Conservation (phyloP, 192 early-diverging fungal genomes). For the Mortierella antarctica region DNA sequence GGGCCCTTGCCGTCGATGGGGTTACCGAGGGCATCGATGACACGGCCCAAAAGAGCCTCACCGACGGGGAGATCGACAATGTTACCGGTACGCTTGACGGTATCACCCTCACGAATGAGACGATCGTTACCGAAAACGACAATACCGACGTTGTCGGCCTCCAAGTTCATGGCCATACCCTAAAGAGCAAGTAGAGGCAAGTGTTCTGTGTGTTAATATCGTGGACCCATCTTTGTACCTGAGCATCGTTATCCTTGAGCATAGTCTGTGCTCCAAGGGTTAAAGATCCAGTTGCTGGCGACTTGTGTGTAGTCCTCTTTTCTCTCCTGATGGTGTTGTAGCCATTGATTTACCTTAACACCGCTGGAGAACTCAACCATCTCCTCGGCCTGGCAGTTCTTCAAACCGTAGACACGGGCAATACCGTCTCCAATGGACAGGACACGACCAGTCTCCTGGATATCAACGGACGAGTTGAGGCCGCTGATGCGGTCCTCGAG, state of each 20-base stretch:
- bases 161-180: constrained; percentile 99
- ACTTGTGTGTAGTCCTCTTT: too few species aligned
- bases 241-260: too few species aligned
- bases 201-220: constrained; percentile 50
- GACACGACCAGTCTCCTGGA: constrained; percentile 98
- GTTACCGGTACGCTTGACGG: constrained; percentile 97
- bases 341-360: constrained; percentile 76
- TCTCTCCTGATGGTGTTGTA: neutral
- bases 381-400: constrained; percentile 99
- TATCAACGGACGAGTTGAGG: constrained; percentile 82
- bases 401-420: constrained; percentile 98
- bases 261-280: too few species aligned
- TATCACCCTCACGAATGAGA: constrained; percentile 99
- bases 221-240: too few species aligned
- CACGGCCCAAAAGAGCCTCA: constrained; percentile 96
- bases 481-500: constrained; percentile 98
- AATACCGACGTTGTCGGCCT: constrained; percentile 99
- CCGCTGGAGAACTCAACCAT: constrained; percentile 99
- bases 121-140: constrained; percentile 99
- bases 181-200: constrained; percentile 34
- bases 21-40: constrained; percentile 99
- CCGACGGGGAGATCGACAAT: constrained; percentile 99
- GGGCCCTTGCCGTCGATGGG: constrained; percentile 99
- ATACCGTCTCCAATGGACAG: constrained; percentile 99
- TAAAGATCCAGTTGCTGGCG: neutral